These are phyloP conservation scores for Colletotrichum navitas DNA, from an alignment of 2,329 filamentous ascomycete genomes.

Conservation along the genomic window DNA sequence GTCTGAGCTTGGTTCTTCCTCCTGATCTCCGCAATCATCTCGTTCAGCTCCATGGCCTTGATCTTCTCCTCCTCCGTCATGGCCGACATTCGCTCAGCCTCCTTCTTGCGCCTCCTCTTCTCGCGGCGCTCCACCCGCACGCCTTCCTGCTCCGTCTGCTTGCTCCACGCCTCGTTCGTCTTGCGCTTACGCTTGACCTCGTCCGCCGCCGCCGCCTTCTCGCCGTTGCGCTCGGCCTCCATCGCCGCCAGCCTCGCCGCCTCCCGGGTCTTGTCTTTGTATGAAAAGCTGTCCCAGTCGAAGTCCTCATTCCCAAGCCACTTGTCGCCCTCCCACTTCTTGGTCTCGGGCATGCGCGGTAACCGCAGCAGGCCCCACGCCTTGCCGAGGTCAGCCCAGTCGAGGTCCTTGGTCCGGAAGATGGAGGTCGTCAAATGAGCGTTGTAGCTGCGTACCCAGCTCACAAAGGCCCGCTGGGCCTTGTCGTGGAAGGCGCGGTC, in stretches of 20 bases:
- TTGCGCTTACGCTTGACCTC: conserved; percentile 68
- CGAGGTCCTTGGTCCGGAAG: conserved; percentile 83
- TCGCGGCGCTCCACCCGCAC: conserved; percentile 72
- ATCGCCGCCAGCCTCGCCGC: conserved; percentile 71
- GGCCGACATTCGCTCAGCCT: conserved; percentile 71
- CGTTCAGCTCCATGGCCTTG: conserved; percentile 72
- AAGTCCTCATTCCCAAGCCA: conserved; percentile 69
- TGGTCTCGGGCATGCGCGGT: conserved; percentile 93
- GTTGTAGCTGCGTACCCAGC: conserved; percentile 90
- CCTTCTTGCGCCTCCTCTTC: conserved; percentile 72
- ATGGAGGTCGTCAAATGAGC: conserved; percentile 94
- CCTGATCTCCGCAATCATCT: conserved; percentile 74
- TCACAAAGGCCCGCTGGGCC: conserved; percentile 91
- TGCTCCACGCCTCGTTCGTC: conserved; percentile 79
- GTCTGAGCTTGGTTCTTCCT: conserved; percentile 64
- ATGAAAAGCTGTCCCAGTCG: conserved; percentile 76
- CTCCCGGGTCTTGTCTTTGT: conserved; percentile 80
- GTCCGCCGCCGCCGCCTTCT: conserved; percentile 48
- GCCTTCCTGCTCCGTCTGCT: conserved; percentile 75
- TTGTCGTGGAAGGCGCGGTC: conserved; percentile 81
- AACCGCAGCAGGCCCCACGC: conserved; percentile 90
- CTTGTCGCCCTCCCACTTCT: conserved; percentile 77
- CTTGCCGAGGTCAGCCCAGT: conserved; percentile 85
- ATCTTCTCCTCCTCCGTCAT: conserved; percentile 80
- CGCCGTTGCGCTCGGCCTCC: conserved; percentile 60